phyloP scores from a whole-genome alignment of 768 basidiomycete genomes.

The Phanerochaete sordida region DNA sequence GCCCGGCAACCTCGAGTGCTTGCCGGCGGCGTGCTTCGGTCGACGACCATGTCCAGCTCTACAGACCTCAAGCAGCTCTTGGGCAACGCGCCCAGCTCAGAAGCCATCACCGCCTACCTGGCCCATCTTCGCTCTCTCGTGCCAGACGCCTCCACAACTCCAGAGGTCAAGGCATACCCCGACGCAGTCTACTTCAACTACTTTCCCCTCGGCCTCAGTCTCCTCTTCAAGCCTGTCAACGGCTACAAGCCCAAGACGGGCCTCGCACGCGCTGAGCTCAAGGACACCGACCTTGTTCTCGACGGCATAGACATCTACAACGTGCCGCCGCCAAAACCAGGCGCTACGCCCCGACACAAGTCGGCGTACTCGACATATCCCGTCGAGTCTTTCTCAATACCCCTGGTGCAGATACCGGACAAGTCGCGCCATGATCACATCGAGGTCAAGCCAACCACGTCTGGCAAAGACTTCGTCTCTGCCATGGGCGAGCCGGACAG shows the following conservation, averaged over 20 bases:
- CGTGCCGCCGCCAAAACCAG: conserved; percentile 30
- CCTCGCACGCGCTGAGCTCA: conserved; percentile 42
- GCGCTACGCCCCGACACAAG: conserved; percentile 35
- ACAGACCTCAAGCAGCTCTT: conserved; percentile 36
- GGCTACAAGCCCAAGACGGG: conserved; percentile 58
- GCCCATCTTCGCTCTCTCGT: conserved; percentile 22
- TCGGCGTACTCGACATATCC: conserved; percentile 57
- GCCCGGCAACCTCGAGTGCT: too few relatives aligned
- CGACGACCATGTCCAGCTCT: too few relatives aligned
- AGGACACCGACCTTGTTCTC: conserved; percentile 48
- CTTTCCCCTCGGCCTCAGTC: conserved; percentile 71
- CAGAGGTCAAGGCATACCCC: conserved; percentile 75
- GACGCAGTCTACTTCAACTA: conserved; percentile 90
- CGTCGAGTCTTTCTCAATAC: conserved; percentile 46
- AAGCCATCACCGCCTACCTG: conserved; percentile 41
- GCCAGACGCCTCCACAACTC: conserved; percentile 26
- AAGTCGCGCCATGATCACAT: conserved; percentile 37
- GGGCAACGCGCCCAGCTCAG: conserved; percentile 48
- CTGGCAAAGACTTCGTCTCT: conserved; percentile 76
- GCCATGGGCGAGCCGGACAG: conserved; percentile 81
- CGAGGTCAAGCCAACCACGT: conserved; percentile 44
- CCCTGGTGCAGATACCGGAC: conserved; percentile 26
- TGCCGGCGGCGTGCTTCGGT: too few relatives aligned
- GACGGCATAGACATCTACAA: conserved; percentile 88
- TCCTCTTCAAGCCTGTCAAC: conserved; percentile 66